Base-by-base conservation (phyloP, 176 grass and related monocot genomes). In the Aechmea fasciata region DNA sequence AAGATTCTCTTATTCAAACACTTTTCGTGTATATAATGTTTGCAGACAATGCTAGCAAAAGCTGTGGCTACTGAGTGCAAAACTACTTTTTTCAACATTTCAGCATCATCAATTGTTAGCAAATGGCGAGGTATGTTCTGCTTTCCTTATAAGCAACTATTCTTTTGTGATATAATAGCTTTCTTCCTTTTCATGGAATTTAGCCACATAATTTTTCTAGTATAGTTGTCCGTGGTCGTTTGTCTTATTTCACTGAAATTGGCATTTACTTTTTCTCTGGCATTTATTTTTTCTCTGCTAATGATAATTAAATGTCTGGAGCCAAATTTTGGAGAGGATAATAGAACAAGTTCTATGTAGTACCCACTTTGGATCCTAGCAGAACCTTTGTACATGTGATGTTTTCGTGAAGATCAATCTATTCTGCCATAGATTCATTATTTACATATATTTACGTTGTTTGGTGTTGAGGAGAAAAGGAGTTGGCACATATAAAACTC, bases 21-120 rank as follows among this genome's bases (percentile, higher is more conserved):
- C 52, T 55, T 12, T 13, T 12, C 15, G 1, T n/a, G 13, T 9
- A 4, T 19, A 17, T 74, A 22, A 1, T 75, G 5, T 54, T 84
- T 79, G 29, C 79, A 99, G 94, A 99, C 89, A 61, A 99, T 93
- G 94, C 79, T 99, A 52, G 89, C 89, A 52, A 99, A 99, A 83
- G 89, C 87, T 1, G 94, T 99, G 0, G 89, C 94, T 68, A 88
- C 87, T 19, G 89, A 99, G 72, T 99, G 94, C 78, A 93, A 93
- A 81, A 99, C 89, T n/a, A 99, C 89, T 28, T 99, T 99, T 76
- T 99, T 93, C 84, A 99, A 99, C 66, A 99, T 99, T 78, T 99
- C 94, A 70, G 94, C 94, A 57, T 99, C 89, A 48, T 99, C 89
- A 69, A 99, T 93, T 72, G 94, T 99, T 64, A 99, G 89, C 69